Evolutionary conservation across 306 rosid genomes (phyloP).

Genomic region (Begonia loranthoides): DNA sequence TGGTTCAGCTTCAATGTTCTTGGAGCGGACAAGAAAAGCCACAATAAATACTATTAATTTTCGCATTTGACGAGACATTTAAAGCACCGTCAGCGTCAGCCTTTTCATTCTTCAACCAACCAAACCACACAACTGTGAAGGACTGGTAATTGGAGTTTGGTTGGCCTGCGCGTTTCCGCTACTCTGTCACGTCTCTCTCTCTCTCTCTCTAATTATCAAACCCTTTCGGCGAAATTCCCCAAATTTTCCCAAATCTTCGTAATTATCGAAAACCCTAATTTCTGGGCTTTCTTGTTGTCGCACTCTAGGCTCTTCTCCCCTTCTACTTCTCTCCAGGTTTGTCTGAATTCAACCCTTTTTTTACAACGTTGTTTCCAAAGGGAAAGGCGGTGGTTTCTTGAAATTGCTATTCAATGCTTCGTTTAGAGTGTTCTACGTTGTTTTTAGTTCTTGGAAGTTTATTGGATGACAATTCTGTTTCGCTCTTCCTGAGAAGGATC

Average conservation of each 20-base stretch:
- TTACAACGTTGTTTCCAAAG: background rate
- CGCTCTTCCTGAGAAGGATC: background rate
- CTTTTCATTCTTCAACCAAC: conserved; percentile 15
- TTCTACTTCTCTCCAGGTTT: background rate
- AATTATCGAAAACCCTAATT: background rate
- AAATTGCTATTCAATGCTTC: background rate
- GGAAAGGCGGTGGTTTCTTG: no score
- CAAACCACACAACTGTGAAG: background rate
- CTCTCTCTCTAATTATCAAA: conserved; percentile 4
- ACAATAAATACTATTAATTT: background rate
- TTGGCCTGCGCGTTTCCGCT: conserved; percentile 4
- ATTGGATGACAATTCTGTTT: background rate
- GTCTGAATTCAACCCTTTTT: background rate
- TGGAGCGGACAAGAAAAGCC: background rate
- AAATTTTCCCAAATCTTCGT: conserved; percentile 2
- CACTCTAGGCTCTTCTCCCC: background rate
- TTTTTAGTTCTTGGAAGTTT: background rate
- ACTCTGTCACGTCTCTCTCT: conserved; percentile 20
- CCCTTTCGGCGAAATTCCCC: background rate
- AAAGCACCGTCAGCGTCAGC: background rate
- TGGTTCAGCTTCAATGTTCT: no score
- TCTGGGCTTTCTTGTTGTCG: conserved; percentile 26
- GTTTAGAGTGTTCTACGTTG: background rate
- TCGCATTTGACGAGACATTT: background rate
- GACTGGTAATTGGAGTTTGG: background rate